phyloP scores from a whole-genome alignment of 2,329 filamentous ascomycete species.

The Juglanconis sp. region DNA sequence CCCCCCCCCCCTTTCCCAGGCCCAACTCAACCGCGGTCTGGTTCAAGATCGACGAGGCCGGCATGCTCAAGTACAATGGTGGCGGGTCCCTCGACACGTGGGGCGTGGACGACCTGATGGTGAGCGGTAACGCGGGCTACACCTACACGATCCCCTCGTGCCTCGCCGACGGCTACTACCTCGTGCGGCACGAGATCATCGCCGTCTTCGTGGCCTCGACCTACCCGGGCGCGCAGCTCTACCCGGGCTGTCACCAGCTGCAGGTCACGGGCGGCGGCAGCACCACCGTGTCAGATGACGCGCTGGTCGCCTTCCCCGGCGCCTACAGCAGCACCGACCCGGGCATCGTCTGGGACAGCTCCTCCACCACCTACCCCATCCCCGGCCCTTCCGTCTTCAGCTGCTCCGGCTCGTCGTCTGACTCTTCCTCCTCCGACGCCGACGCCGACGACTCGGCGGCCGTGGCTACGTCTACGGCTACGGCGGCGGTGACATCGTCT shows the following conservation, averaged over 20 bases:
- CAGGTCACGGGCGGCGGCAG: slow-evolving; percentile 48
- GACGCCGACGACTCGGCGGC: neutral
- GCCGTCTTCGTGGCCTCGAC: slow-evolving; percentile 46
- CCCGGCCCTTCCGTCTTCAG: slow-evolving; percentile 42
- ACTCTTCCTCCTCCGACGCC: neutral
- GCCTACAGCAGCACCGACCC: slow-evolving; percentile 48
- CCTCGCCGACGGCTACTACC: slow-evolving; percentile 52
- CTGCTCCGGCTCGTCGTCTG: slow-evolving; percentile 4
- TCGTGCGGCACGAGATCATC: slow-evolving; percentile 57
- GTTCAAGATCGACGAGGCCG: slow-evolving; percentile 53
- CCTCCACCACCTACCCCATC: slow-evolving; percentile 46
- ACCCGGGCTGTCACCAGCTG: slow-evolving; percentile 57
- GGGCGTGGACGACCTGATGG: slow-evolving; percentile 43
- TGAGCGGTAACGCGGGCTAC: slow-evolving; percentile 37
- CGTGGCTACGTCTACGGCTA: neutral
- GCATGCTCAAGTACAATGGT: slow-evolving; percentile 27
- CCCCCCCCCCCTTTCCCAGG: neutral
- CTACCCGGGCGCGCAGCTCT: slow-evolving; percentile 55
- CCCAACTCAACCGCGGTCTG: slow-evolving; percentile 39
- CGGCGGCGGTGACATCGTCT: neutral
- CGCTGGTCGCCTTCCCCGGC: slow-evolving; percentile 50
- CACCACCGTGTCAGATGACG: slow-evolving; percentile 31
- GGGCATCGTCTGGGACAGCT: slow-evolving; percentile 47
- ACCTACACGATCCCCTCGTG: slow-evolving; percentile 54
- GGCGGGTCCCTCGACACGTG: slow-evolving; percentile 47